A percentile compares a stretch with the other conserved stretches of the same genome.
Evolutionary conservation across 73 alveolate genomes (phyloP).

Genomic region (Paramecium biaurelia): DNA sequence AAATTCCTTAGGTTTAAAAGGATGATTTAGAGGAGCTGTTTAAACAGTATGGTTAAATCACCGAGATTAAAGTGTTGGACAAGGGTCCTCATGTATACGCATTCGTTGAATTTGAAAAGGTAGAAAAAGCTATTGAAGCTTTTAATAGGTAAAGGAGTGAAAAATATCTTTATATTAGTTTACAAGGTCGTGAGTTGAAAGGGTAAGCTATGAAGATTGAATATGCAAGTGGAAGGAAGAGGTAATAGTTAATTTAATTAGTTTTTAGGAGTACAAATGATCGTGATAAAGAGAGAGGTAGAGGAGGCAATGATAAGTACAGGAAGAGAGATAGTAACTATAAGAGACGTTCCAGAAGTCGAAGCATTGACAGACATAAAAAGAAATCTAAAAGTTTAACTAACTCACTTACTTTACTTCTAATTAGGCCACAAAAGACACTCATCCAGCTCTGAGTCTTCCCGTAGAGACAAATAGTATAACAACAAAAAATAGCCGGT

Average conservation of each 20-base stretch:
- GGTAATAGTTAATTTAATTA: conserved; percentile 18
- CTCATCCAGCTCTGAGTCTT: conserved; percentile 52
- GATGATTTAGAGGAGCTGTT: conserved; percentile 24
- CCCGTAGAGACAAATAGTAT: background rate
- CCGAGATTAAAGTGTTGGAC: conserved; percentile 31
- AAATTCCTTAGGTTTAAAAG: background rate
- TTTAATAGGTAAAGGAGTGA: background rate
- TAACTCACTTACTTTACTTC: background rate
- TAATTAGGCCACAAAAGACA: conserved; percentile 46
- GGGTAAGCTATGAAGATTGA: conserved; percentile 50
- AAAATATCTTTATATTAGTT: background rate
- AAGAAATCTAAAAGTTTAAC: conserved; percentile 55
- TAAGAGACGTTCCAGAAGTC: conserved; percentile 43
- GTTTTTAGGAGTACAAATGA: background rate
- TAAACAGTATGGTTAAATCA: background rate
- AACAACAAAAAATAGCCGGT: background rate
- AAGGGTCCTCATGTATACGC: conserved; percentile 54
- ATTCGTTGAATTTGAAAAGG: conserved; percentile 35
- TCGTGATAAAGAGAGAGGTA: conserved; percentile 41
- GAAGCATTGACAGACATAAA: conserved; percentile 2
- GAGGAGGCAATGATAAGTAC: conserved; percentile 4
- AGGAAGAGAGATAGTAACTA: conserved; percentile 37
- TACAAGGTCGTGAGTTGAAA: conserved; percentile 31
- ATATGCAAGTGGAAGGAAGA: conserved; percentile 39
- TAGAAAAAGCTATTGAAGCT: background rate